These are phyloP conservation scores for Neonectria sp. DNA, from an alignment of 2,329 filamentous ascomycete species.

Conservation along the genomic window DNA sequence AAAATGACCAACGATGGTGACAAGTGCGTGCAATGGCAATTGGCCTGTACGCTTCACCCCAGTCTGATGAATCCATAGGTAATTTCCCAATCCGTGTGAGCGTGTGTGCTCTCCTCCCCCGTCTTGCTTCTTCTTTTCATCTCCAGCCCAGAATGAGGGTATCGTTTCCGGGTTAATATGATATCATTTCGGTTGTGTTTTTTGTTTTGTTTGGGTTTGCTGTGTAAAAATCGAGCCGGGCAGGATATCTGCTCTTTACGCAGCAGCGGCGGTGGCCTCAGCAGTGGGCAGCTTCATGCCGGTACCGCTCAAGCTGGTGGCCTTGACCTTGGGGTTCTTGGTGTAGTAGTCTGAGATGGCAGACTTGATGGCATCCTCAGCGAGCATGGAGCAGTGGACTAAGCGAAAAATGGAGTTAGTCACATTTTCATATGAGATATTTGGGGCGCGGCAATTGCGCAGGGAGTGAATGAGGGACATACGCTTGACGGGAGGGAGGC, in stretches of 20 bases:
- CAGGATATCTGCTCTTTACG: conserved; percentile 37
- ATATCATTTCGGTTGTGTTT: conserved; percentile 28
- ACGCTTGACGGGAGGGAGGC: conserved; percentile 90
- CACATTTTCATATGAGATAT: conserved; percentile 25
- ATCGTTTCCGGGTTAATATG: conserved; percentile 41
- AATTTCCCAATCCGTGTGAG: conserved; percentile 20
- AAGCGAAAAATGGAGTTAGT: conserved; percentile 47
- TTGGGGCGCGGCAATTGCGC: conserved; percentile 16
- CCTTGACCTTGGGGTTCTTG: conserved; percentile 83
- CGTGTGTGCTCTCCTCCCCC: conserved; percentile 12
- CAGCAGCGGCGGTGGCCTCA: conserved; percentile 55
- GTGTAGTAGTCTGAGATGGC: conserved; percentile 92
- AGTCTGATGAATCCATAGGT: conserved; percentile 18
- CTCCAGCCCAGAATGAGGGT: conserved; percentile 42
- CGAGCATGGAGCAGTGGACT: conserved; percentile 95
- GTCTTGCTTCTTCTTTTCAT: conserved; percentile 33
- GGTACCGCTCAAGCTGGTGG: conserved; percentile 84
- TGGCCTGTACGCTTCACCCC: conserved; percentile 29
- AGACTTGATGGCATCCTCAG: conserved; percentile 92
- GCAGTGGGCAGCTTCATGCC: conserved; percentile 75
- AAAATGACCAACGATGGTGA: conserved; percentile 23
- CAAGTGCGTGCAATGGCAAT: conserved; percentile 28
- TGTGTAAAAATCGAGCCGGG: conserved; percentile 5
- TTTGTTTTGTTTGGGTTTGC: not conserved
- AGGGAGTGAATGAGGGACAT: conserved; percentile 56